Evolutionary conservation across 2,329 filamentous ascomycete species (phyloP), one percentile per base, ranked within the genome.

Genomic region (Shiraia bambusicola): DNA sequence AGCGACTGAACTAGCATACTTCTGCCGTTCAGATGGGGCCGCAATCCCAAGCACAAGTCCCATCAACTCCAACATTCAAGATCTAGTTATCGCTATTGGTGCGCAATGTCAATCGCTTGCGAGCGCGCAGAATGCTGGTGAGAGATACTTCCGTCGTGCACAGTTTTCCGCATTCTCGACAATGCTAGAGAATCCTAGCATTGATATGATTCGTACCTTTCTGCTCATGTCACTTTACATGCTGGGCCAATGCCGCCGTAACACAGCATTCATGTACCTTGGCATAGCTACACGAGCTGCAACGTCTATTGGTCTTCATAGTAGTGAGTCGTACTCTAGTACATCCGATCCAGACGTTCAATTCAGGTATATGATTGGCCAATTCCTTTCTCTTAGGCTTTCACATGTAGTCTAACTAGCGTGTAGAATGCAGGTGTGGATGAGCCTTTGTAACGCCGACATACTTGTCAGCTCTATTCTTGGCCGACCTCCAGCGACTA

Each of bases 201-300:
- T 80, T 9, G 70, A 78, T 34, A 67, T 80, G 54, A 73, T 79
- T 4, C 67, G 76, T 12, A 65, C 70, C 0, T 82, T 80, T 46
- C 59, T 80, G 0, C 65, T 82, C 12, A 77, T 82, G 74, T 72
- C 78, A 0, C 80, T 81, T 47, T 82, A 80, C 49, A 78, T 81
- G 73, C 70, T 81, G 3, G 78, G 77, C 0, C 76, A 77, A 3
- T 82, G 79, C 37, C 76, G 77, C 24, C 70, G 79, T 7, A 82
- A 82, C 41, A 72, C 80, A 0, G 80, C 80, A 0, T 84, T 81
- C 38, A 82, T 84, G 77, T 83, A 83, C 40, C 59, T 84, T 2
- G 80, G 80, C 0, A 75, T 83, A 7, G 80, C 81, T 1, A 71
- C 76, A 0, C 75, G 78, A 38, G 77, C 80, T 1, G 80, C 81